Base-by-base conservation (phyloP, 768 basidiomycete species). In the Pisolithus orientalis region DNA sequence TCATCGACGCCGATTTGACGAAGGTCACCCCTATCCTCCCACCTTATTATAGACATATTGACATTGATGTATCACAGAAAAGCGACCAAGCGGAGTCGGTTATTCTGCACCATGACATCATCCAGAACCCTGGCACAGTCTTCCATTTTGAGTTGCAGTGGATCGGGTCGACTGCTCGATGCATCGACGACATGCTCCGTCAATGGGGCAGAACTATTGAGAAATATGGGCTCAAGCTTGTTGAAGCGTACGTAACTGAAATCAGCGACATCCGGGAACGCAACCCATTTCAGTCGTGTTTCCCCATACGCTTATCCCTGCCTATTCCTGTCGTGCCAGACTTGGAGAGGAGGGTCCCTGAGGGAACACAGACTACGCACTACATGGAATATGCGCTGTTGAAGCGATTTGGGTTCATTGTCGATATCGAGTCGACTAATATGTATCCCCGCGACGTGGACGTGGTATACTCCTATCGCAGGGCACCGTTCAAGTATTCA, bases 91-190 rank as follows among this genome's bases (percentile, higher is more conserved):
- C 92, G 1, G 94, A 96, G 68, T 80, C 84, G 3, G 88, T 90
- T 16, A 78, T 94, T 29, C 75, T 97, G 25, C 94, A 97, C 65
- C 84, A 94, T 67, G 96, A 98, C 69, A 82, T 96, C 52, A 88
- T 95, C 49, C 95, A 97, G 67, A 97, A 97, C 62, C 89, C 92
- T 0, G 80, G 77, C n/a, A 95, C 87, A 28, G 90, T 89, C 53
- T 96, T 96, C 71, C 95, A 98, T 67, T 94, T 98, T 60, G 94
- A 99, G 68, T 75, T 99, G 28, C 90, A 95, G 55, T 99, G 96
- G 95, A 86, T 98, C 39, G 94, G 92, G 2, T 88, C 94, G 2
- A 94, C 93, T 1, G 92, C 94, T 24, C 82, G 90, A 21, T 86
- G 85, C 56, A 88, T 98, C 48, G 94, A 97, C 57, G 93, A 95